phyloP scores from a whole-genome alignment of 345 rosid species.

The Salix arbutifolia region DNA sequence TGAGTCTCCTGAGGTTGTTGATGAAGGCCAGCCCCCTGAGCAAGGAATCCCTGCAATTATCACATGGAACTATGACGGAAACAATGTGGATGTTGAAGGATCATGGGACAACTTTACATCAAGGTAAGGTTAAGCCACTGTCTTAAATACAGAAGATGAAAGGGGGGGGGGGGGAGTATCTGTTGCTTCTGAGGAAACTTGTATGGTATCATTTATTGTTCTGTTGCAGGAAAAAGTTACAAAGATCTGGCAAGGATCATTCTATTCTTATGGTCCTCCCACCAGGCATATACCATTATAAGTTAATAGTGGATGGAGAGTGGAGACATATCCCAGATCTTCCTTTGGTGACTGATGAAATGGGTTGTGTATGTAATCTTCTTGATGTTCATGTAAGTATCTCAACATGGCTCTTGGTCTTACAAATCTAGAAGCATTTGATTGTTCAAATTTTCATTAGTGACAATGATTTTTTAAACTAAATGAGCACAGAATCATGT shows the following conservation, averaged over 20 bases:
- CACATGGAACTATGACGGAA: constrained; percentile 88
- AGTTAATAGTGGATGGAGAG: constrained; percentile 81
- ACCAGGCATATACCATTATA: constrained; percentile 80
- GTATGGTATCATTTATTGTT: constrained; percentile 2
- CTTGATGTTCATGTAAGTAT: constrained; percentile 76
- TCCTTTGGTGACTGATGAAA: constrained; percentile 65
- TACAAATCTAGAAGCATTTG: background rate
- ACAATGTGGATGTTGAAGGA: constrained; percentile 80
- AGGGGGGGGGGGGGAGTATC: no score
- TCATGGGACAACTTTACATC: constrained; percentile 92
- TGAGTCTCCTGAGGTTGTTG: constrained; percentile 45
- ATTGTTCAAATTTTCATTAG: background rate
- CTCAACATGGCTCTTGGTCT: background rate
- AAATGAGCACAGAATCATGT: background rate
- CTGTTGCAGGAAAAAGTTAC: constrained; percentile 61
- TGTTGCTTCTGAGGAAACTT: background rate
- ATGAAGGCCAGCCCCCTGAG: constrained; percentile 39
- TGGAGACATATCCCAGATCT: constrained; percentile 76
- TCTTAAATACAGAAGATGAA: background rate
- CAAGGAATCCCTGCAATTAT: constrained; percentile 70
- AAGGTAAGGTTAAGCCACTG: constrained; percentile 35
- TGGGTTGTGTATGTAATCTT: constrained; percentile 66
- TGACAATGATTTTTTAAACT: background rate
- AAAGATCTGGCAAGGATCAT: constrained; percentile 78
- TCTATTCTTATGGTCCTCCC: constrained; percentile 74